Evolutionary conservation across 2,329 filamentous ascomycete species (phyloP), one percentile per base, ranked within the genome.

Genomic region (Cladophialophora chaetospira): DNA sequence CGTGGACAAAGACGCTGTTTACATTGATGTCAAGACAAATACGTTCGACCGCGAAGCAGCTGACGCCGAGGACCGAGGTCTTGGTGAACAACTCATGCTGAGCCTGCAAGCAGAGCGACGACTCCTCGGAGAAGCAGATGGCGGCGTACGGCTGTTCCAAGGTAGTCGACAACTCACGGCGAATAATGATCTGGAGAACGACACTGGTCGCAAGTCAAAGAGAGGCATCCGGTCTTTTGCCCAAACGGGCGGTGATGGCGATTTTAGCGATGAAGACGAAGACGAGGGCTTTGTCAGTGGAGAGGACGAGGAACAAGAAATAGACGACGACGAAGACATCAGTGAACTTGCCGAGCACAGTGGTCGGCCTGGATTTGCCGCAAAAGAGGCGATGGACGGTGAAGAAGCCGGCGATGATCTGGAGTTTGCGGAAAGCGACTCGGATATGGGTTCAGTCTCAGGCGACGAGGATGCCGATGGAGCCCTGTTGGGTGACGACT

Each of bases 1-100:
- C 70, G 93, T 99, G 49, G 94, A 99, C 65, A 96, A 96, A 60
- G 94, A 99, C 73, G 92, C 93, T 5, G 92, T 99, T 33, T 99
- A 96, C 77, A 97, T 88, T 61, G 84, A 88, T 67, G 75, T 88
- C 40, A 88, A 86, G 69, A 84, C 82, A 11, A 78, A 81, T 25
- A 95, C 84, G 3, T 97, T 99, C 63, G 77, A 85, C 60, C 73
- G 74, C 9, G 85, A 89, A 9, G 82, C 75, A 1, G 82, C 81
- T 3, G 78, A 79, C 11, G 76, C 84, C 9, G 82, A 82, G 26
- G 89, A 96, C 65, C 85, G 90, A 43, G 94, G 94, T n/a, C 81
- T 97, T 52, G 94, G 94, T 36, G 94, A 99, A 71, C 91, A 97
- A 72, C 84, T 99, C 73, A 94, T 99, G 63, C 86, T 99, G 36